Percentiles rank a stretch among this genome's conserved stretches.
Conservation (phyloP, 2,329 filamentous ascomycete species). For the Ophiosphaerella herpotricha region DNA sequence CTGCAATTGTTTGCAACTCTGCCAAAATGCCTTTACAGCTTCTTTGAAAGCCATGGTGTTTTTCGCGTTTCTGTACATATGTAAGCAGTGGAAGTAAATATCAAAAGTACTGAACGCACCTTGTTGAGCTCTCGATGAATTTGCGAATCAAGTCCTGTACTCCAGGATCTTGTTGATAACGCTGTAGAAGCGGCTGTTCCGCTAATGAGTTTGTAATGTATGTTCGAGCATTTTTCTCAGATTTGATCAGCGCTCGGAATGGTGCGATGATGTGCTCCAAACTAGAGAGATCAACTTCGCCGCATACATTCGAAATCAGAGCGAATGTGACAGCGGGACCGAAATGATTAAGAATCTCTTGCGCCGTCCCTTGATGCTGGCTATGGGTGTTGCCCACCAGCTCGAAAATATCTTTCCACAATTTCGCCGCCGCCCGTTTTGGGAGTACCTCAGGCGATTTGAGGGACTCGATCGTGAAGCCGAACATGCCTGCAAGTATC, state of each 20-base stretch:
- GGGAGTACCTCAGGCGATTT: constrained; percentile 74
- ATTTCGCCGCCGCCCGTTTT: constrained; percentile 73
- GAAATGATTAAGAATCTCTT: constrained; percentile 44
- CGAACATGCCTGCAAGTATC: constrained; percentile 68
- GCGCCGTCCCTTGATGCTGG: constrained; percentile 33
- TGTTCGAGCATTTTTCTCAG: constrained; percentile 36
- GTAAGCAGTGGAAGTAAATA: constrained; percentile 15
- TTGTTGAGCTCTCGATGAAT: constrained; percentile 40
- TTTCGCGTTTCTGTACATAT: constrained; percentile 42
- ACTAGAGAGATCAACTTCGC: constrained; percentile 42
- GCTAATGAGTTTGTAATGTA: constrained; percentile 39
- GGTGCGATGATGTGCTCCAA: constrained; percentile 39
- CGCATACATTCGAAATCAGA: constrained; percentile 41
- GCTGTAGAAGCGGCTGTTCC: constrained; percentile 35
- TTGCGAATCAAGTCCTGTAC: constrained; percentile 39
- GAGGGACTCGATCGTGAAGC: constrained; percentile 72
- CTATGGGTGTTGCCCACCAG: constrained; percentile 33
- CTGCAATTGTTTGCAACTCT: constrained; percentile 42
- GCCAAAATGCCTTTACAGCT: constrained; percentile 42
- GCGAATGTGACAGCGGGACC: constrained; percentile 36
- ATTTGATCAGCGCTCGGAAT: constrained; percentile 38
- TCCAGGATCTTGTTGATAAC: constrained; percentile 32
- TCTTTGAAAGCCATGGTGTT: constrained; percentile 40
- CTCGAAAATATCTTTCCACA: constrained; percentile 63
- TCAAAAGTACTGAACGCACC: constrained; percentile 20